A percentile compares a stretch with the other conserved stretches of the same genome.
Evolutionary conservation across 2,329 filamentous ascomycete genomes (phyloP).

Genomic region (Drechslerella dactyloides): DNA sequence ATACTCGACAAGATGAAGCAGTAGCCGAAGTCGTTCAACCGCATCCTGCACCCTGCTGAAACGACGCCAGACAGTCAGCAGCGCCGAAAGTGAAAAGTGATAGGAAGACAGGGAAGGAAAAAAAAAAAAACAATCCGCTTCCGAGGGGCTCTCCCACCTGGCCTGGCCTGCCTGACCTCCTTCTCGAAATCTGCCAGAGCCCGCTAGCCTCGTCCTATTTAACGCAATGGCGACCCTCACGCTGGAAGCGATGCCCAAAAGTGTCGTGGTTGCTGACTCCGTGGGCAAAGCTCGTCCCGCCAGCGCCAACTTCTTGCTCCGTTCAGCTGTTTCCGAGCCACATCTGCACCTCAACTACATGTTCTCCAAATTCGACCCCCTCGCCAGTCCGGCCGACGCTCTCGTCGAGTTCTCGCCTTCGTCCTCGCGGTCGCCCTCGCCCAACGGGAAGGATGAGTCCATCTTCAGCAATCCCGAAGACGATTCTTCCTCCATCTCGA

Average conservation of each 20-base stretch:
- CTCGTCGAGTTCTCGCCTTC: conserved; percentile 44
- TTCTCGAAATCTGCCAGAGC: conserved; percentile 13
- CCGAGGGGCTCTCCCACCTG: conserved; percentile 17
- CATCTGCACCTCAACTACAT: conserved; percentile 50
- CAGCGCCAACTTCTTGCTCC: conserved; percentile 33
- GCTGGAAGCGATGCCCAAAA: conserved; percentile 50
- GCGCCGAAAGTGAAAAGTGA: background rate
- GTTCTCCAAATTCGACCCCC: conserved; percentile 46
- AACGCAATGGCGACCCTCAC: conserved; percentile 38
- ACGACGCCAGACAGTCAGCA: conserved; percentile 26
- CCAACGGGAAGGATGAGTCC: conserved; percentile 49
- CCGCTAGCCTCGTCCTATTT: background rate
- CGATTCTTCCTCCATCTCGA: conserved; percentile 46
- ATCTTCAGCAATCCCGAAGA: conserved; percentile 49
- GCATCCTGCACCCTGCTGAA: conserved; percentile 32
- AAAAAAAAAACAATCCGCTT: background rate
- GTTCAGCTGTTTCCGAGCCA: conserved; percentile 42
- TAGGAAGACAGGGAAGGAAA: background rate
- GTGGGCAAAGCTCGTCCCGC: conserved; percentile 37
- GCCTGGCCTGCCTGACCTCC: conserved; percentile 11
- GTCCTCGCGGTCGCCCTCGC: conserved; percentile 43
- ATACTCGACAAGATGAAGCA: conserved; percentile 50
- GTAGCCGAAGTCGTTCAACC: conserved; percentile 48
- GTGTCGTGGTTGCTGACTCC: conserved; percentile 47
- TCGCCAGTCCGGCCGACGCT: conserved; percentile 17